Base-by-base conservation (phyloP, 1,139 yeast genomes). In the Zygoascus hellenicus region DNA sequence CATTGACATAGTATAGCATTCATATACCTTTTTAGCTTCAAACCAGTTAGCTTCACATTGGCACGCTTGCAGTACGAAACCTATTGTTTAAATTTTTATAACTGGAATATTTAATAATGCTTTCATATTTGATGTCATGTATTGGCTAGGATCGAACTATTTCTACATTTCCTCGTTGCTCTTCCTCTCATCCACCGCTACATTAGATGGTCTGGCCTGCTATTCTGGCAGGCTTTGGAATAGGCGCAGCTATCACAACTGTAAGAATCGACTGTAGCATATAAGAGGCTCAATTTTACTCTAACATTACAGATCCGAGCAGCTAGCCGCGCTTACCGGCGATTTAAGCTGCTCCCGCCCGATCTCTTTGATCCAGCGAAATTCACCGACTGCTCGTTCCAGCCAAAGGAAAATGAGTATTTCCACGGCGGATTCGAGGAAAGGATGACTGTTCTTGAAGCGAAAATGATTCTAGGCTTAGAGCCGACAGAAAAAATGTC, bases 361-460 rank as follows among this genome's bases (percentile, higher is more conserved):
- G 63, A 62, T 38, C 59, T 59, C 14, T 66, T 65, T 49, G 62
- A 61, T 9, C 30, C 29, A 13, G 29, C 11, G 14, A 28, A 39
- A 19, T 51, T 52, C 11, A 45, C 53, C 26, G 47, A 36, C n/a
- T 46, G 48, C 11, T 13, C 15, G 16, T 19, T 22, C 17, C 6
- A 16, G 13, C 51, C 56, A 3, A 54, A 42, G 39, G 47, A 31
- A 48, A 52, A 49, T 45, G 46, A 52, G 11, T 61, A 49, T 45
- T 57, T 58, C 44, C 54, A 48, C 14, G 71, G 71, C 11, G 71
- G 71, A 5, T 67, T 67, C 47, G 62, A 64, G 33, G 45, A 45
- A 5, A 50, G 52, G 22, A 67, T 67, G 71, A 58, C 68, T 2
- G 54, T 56, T 34, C 54, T 56, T 26, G 71, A 67, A 51, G 71